Evolutionary conservation across 2,329 filamentous ascomycete genomes (phyloP).

Genomic region (Tolypocladium nubicola): DNA sequence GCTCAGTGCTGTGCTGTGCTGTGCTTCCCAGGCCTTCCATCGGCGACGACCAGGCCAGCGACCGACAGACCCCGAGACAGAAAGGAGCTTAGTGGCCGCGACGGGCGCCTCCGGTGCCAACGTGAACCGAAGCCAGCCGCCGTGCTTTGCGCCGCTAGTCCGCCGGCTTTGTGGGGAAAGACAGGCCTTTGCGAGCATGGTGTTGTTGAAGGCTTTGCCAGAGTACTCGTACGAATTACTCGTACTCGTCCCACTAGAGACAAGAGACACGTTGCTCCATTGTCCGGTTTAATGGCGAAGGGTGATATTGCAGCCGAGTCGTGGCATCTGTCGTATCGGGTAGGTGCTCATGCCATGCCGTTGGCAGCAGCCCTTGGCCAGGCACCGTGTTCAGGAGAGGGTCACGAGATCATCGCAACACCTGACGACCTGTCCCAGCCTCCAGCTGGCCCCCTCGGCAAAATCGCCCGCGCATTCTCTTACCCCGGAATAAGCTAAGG

Average conservation of each 20-base stretch:
- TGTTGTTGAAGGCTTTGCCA: too few relatives aligned
- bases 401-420: neutral
- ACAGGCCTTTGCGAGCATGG: neutral
- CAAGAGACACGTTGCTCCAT: neutral
- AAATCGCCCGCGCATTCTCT: too few relatives aligned
- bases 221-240: neutral
- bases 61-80: neutral
- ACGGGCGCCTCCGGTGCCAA: neutral
- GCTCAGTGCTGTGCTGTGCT: neutral
- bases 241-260: neutral
- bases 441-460: neutral
- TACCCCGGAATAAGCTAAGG: neutral
- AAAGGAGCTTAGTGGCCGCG: neutral
- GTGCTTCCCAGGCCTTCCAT: neutral
- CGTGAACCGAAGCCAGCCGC: constrained; percentile 7
- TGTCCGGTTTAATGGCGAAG: neutral
- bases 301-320: neutral
- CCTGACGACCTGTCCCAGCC: neutral
- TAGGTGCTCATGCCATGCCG: neutral
- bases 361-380: neutral
- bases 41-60: neutral
- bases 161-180: neutral
- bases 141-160: neutral
- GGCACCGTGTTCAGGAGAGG: neutral
- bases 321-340: neutral